These are phyloP conservation scores for Penicillium desertorum DNA, from an alignment of 495 filamentous ascomycete species.

Conservation along the genomic window DNA sequence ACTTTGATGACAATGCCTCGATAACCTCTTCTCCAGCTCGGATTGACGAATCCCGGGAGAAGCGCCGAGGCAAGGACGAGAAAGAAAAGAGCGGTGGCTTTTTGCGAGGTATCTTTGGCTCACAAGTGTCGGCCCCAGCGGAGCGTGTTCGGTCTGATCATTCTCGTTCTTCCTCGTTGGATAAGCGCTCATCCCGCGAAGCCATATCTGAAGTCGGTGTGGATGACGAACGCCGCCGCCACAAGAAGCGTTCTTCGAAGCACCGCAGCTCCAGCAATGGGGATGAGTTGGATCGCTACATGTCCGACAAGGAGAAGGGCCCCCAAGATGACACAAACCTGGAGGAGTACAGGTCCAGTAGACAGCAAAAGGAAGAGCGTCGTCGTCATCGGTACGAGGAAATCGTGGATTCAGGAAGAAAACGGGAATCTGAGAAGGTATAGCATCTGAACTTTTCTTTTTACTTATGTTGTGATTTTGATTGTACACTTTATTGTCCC, in stretches of 20 bases:
- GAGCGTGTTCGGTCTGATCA: conserved; percentile 31
- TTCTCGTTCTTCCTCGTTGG: conserved; percentile 32
- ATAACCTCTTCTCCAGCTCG: conserved; percentile 37
- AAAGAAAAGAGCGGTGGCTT: conserved; percentile 39
- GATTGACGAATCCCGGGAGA: conserved; percentile 32
- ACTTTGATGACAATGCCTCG: conserved; percentile 37
- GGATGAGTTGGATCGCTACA: conserved; percentile 27
- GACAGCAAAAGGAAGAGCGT: conserved; percentile 42
- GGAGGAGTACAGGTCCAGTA: conserved; percentile 39
- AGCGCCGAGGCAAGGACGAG: conserved; percentile 31
- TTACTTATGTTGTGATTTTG: conserved; percentile 30
- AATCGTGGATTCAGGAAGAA: conserved; percentile 35
- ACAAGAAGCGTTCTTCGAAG: conserved; percentile 44
- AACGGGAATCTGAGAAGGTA: conserved; percentile 47
- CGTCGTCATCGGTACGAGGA: conserved; percentile 44
- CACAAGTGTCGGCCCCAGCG: conserved; percentile 35
- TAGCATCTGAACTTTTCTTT: conserved; percentile 41
- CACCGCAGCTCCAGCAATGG: conserved; percentile 39
- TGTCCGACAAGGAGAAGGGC: conserved; percentile 25
- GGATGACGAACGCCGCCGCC: conserved; percentile 43
- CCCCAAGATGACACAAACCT: conserved; percentile 33
- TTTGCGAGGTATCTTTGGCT: conserved; percentile 42
- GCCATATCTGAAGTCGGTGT: conserved; percentile 40
- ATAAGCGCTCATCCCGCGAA: conserved; percentile 38
- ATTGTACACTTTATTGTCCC: conserved; percentile 34